Evolutionary conservation across 257 asterid genomes (phyloP), one percentile per base, ranked within the genome.

Genomic region (Gynochthodes officinalis): DNA sequence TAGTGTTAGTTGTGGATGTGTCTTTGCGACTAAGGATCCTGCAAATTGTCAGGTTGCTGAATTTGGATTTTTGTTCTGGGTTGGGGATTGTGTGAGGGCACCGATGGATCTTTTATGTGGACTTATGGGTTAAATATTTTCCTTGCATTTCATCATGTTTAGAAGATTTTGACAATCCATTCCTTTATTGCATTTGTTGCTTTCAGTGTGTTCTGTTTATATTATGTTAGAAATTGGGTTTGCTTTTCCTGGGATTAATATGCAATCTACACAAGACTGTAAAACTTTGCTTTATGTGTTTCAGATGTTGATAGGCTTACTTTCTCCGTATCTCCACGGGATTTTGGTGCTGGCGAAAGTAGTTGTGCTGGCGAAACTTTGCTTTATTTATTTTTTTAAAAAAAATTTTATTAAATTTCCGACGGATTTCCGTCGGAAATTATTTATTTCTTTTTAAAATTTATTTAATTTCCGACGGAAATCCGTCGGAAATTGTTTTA

Each of bases 361-460:
- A 83, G 97, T 73, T 94, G 97, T 96, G 85, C 96, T 6, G 97
- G 99, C 63, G n/a, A n/a, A n/a, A n/a, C n/a, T n/a, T n/a, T n/a
- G n/a, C n/a, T n/a, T n/a, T n/a, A n/a, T n/a, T n/a, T n/a, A n/a
- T n/a, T n/a, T n/a, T n/a, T n/a, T n/a, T n/a, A n/a, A n/a, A n/a
- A n/a, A n/a, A n/a, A n/a, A n/a, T n/a, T n/a, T n/a, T n/a, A n/a
- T n/a, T n/a, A n/a, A n/a, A n/a, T n/a, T n/a, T n/a, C n/a, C n/a
- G n/a, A n/a, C n/a, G n/a, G n/a, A n/a, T n/a, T n/a, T n/a, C n/a
- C n/a, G n/a, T n/a, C n/a, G n/a, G n/a, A n/a, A n/a, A n/a, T n/a
- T n/a, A n/a, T n/a, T n/a, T n/a, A n/a, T n/a, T n/a, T n/a, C n/a
- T n/a, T n/a, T n/a, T n/a, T n/a, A n/a, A n/a, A n/a, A n/a, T n/a